Conservation (phyloP, 2,329 filamentous ascomycete species). For the Paraconiothyrium sp. region DNA sequence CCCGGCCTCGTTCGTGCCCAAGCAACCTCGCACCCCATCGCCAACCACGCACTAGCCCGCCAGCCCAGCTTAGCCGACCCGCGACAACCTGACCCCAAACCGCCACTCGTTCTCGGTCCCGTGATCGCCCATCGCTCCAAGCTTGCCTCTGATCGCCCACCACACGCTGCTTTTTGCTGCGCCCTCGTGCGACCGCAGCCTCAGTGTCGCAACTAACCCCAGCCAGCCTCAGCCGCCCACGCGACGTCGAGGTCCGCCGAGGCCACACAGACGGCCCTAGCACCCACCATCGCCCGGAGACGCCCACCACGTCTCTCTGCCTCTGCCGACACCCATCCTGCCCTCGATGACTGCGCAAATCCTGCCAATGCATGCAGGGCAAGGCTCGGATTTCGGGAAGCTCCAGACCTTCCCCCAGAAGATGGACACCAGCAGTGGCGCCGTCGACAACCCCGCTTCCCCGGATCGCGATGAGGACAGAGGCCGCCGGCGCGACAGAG, state of each 20-base stretch:
- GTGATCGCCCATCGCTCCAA: slow-evolving; percentile 16
- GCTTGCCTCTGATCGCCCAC: slow-evolving; percentile 11
- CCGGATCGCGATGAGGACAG: slow-evolving; percentile 46
- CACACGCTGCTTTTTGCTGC: slow-evolving; percentile 13
- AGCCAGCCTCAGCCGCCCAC: slow-evolving; percentile 28
- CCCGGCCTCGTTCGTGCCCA: slow-evolving; percentile 3
- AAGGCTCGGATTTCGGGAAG: slow-evolving; percentile 48
- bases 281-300: slow-evolving; percentile 20
- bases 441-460: slow-evolving; percentile 44
- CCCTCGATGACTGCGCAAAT: slow-evolving; percentile 50
- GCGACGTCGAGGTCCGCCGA: slow-evolving; percentile 27
- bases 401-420: slow-evolving; percentile 45
- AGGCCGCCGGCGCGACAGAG: slow-evolving; percentile 50
- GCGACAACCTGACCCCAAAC: neutral
- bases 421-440: slow-evolving; percentile 42
- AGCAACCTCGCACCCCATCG: slow-evolving; percentile 15
- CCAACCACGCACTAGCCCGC: slow-evolving; percentile 7
- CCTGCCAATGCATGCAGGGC: slow-evolving; percentile 49
- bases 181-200: slow-evolving; percentile 9
- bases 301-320: slow-evolving; percentile 24
- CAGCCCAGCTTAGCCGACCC: slow-evolving; percentile 7
- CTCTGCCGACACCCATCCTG: slow-evolving; percentile 18
- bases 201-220: slow-evolving; percentile 30
- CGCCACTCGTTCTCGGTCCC: slow-evolving; percentile 14
- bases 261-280: slow-evolving; percentile 28